These are phyloP conservation scores for Capsicum chinense DNA, from an alignment of 257 asterid genomes.

Conservation along the genomic window DNA sequence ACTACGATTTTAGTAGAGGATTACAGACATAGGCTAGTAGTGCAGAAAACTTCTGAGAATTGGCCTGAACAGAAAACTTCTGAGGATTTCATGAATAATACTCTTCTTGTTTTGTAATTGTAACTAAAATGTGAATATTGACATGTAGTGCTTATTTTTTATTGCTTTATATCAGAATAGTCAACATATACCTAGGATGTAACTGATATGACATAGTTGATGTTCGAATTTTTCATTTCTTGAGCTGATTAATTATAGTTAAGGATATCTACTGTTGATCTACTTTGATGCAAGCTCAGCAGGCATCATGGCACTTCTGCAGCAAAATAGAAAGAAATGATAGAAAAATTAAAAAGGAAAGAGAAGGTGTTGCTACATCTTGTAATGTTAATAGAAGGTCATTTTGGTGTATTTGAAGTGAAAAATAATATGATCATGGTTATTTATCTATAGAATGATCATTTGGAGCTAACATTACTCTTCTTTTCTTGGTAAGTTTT, in stretches of 20 bases:
- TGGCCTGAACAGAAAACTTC: too few species aligned
- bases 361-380: too few species aligned
- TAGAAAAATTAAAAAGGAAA: too few species aligned
- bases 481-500: not conserved
- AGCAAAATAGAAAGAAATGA: too few species aligned
- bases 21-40: too few species aligned
- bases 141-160: not conserved
- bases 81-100: too few species aligned
- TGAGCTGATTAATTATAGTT: not conserved
- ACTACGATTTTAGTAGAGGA: too few species aligned
- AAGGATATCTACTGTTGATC: not conserved
- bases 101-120: too few species aligned
- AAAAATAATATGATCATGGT: not conserved
- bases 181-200: not conserved
- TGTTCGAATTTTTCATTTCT: not conserved
- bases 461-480: conserved; percentile 2
- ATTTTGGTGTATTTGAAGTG: too few species aligned
- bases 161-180: not conserved
- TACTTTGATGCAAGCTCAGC: conserved; percentile 1
- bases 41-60: too few species aligned
- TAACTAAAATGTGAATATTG: too few species aligned
- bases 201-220: conserved; percentile 1
- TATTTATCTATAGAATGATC: conserved; percentile 15
- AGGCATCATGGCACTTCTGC: not conserved
- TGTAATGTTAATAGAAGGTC: too few species aligned